Evolutionary conservation across 352 stramenopile genomes (phyloP), one percentile per base, ranked within the genome.

Genomic region (Globisporangium viniferum): DNA sequence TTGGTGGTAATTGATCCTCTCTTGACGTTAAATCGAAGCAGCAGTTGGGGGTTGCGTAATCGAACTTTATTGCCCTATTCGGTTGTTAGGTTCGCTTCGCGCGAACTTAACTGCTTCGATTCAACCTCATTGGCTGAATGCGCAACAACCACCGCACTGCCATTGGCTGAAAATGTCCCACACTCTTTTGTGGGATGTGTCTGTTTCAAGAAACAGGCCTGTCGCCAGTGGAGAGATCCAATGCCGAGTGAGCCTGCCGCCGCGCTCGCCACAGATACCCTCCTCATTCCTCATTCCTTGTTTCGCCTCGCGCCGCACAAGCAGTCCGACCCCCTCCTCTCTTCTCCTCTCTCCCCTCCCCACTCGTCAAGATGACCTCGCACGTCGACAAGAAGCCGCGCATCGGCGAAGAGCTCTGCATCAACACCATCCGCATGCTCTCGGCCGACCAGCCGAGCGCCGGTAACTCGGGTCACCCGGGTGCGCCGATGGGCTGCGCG

Each of bases 371-470:
- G 63, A 92, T 92, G 84, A 79, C 76, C 61, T 80, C 88, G 59
- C 83, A 93, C 82, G 81, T 92, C 56, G 82, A 92, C 76, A 92
- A 91, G 82, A 93, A 91, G 76, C 77, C 76, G 24, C 82, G 84
- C 77, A 86, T 91, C 72, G 79, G 81, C 70, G 86, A 92, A 64
- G 86, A 93, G 73, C 76, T 93, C 79, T 98, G 95, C 81, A 93
- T 99, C 79, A 99, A 99, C 89, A 99, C 96, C 46, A 97, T 99
- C 74, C 95, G 97, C 73, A 92, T 98, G 72, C 87, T 99, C 49
- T 95, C 88, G 60, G 95, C 94, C n/a, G 98, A 99, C 82, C 97
- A 99, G 82, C 96, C 98, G 55, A 93, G 94, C 73, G 93, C 96
- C 62, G 98, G 97, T 67, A 99, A 99, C 76, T 98, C 92, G 63